Evolutionary conservation across 805 yeast genomes (phyloP), one percentile per base, ranked within the genome.

Genomic region (Candida easanensis): DNA sequence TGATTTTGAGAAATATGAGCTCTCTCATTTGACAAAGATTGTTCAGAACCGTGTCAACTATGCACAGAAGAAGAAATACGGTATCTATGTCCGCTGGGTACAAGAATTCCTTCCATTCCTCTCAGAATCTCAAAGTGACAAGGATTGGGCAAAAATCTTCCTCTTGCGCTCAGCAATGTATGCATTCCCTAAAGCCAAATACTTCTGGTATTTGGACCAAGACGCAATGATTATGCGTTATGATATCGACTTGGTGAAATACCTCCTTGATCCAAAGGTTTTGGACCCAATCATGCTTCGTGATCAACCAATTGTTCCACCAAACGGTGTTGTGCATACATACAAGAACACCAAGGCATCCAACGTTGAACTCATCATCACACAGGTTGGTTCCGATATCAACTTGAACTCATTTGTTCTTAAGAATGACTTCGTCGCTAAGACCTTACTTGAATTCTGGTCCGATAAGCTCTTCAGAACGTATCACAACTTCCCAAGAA

Each of bases 101-200:
- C 90, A 88, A 63, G 97, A 93, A 61, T 90, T 87, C 63, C 57
- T 77, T 15, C 90, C 91, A 7, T 53, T 73, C 14, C 54, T 83
- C 44, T 34, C 45, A 1, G 71, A 71, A 28, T 62, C 72, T 53
- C 64, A 68, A 46, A 62, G 65, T 49, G 64, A 79, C 51, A 67
- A 68, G 44, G 65, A 71, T 22, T 86, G 95, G 93, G 74, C 79
- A 25, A 78, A 82, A 50, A 57, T 82, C 22, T 75, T 77, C 44
- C 62, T 82, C 32, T 62, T 88, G 60, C 75, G 95, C 48, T 93
- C 90, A 33, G 97, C 98, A n/a, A 80, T 91, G 83, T 79, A 77
- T 61, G 93, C 96, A 0, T 89, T 89, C 69, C 98, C 98, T 1
- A 71, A 82, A 37, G 85, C 97, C n/a, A 80, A 87, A 61, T 84